A percentile compares a stretch with the other conserved stretches of the same genome.
Conservation (phyloP, 768 basidiomycete species). For the Hygrophorus pudorinus region DNA sequence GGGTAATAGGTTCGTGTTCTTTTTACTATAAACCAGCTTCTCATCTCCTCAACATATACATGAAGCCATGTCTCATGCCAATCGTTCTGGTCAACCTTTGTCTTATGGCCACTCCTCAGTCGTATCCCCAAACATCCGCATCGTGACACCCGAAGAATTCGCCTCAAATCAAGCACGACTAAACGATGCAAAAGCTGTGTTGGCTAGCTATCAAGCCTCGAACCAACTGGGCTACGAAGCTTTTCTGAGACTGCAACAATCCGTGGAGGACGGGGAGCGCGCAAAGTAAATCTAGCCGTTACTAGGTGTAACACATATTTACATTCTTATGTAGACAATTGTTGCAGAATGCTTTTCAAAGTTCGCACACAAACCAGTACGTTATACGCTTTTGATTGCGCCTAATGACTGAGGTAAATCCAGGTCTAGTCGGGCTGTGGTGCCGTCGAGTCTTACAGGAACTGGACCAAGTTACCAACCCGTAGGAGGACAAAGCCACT, state of each 20-base stretch:
- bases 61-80: not conserved
- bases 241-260: not conserved
- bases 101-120: not conserved
- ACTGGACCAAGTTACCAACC: no score
- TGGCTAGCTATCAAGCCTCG: not conserved
- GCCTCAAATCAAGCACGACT: not conserved
- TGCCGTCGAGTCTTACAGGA: no score
- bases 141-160: not conserved
- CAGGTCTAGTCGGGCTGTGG: no score
- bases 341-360: no score
- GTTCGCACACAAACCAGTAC: no score
- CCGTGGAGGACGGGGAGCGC: constrained; percentile 6
- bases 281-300: constrained; percentile 6
- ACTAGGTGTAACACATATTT: not conserved
- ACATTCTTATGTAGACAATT: not conserved
- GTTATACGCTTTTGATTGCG: no score
- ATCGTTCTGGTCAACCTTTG: not conserved
- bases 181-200: not conserved
- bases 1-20: no score
- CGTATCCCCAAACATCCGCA: not conserved
- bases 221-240: constrained; percentile 1
- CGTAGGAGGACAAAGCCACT: not conserved
- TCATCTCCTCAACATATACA: no score
- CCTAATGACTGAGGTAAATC: no score
- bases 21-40: no score